Conservation (phyloP, 2,329 filamentous ascomycete species). For the Cordyceps fumosorosea region DNA sequence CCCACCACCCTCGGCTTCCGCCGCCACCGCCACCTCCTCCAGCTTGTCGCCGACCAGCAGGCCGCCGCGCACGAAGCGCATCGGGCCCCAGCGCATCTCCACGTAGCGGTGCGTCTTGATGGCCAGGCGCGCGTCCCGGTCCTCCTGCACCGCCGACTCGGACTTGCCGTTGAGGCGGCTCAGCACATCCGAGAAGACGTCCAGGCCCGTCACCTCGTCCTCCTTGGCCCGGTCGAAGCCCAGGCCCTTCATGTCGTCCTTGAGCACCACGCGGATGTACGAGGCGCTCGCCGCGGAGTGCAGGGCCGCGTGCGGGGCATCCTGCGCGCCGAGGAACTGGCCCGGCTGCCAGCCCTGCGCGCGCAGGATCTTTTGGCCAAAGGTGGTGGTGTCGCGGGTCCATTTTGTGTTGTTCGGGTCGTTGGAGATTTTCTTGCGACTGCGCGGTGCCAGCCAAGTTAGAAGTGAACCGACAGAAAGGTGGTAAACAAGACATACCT, state of each 20-base stretch:
- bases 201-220: slow-evolving; percentile 76
- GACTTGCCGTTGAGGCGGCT: slow-evolving; percentile 85
- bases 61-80: slow-evolving; percentile 85
- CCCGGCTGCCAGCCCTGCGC: slow-evolving; percentile 89
- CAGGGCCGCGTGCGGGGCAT: slow-evolving; percentile 66
- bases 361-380: slow-evolving; percentile 83
- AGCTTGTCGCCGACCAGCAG: slow-evolving; percentile 55
- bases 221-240: slow-evolving; percentile 72
- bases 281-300: slow-evolving; percentile 77
- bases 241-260: slow-evolving; percentile 86
- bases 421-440: slow-evolving; percentile 63
- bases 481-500: neutral
- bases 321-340: slow-evolving; percentile 68
- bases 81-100: slow-evolving; percentile 67
- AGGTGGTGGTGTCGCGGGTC: slow-evolving; percentile 73
- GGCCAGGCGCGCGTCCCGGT: slow-evolving; percentile 61
- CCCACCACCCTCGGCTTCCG: slow-evolving; percentile 17
- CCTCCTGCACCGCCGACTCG: slow-evolving; percentile 63
- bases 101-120: slow-evolving; percentile 68
- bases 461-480: neutral
- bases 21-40: slow-evolving; percentile 25
- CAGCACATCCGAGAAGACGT: slow-evolving; percentile 78
- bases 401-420: slow-evolving; percentile 97
- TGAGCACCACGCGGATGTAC: slow-evolving; percentile 77
- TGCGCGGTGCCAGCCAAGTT: slow-evolving; percentile 12